Conservation (phyloP, 768 basidiomycete species). For the Polyporus arcularius region DNA sequence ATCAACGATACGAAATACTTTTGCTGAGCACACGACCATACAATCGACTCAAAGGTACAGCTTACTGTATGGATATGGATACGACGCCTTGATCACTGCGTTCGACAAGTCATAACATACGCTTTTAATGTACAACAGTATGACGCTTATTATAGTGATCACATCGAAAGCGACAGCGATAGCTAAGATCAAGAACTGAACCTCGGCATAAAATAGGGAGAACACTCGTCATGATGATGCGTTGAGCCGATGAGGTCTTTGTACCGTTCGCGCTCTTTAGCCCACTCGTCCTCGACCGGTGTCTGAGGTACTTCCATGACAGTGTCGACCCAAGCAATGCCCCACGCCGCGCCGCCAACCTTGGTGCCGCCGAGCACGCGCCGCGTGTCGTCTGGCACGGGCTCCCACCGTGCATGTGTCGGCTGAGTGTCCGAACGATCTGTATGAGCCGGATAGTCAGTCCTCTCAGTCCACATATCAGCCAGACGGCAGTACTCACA, state of each 20-base stretch:
- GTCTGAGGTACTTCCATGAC: slow-evolving; percentile 27
- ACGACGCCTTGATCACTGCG: too few species aligned
- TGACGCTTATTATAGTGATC: too few species aligned
- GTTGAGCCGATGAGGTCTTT: slow-evolving; percentile 1
- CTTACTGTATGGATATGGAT: too few species aligned
- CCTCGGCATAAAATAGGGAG: too few species aligned
- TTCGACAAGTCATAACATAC: too few species aligned
- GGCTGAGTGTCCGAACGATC: slow-evolving; percentile 83
- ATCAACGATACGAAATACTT: too few species aligned
- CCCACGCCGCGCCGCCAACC: slow-evolving; percentile 81
- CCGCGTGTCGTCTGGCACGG: slow-evolving; percentile 49
- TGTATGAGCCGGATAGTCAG: slow-evolving; percentile 30
- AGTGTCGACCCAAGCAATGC: slow-evolving; percentile 73
- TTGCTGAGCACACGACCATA: too few species aligned
- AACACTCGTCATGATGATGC: not conserved
- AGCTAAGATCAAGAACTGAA: too few species aligned
- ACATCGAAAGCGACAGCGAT: too few species aligned
- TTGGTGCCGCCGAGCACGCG: slow-evolving; percentile 68
- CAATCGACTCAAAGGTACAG: too few species aligned
- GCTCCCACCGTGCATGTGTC: slow-evolving; percentile 61
- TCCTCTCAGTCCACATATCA: not conserved
- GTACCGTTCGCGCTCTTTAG: slow-evolving; percentile 6
- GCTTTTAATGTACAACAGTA: too few species aligned
- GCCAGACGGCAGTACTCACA: slow-evolving; percentile 43
- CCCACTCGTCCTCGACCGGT: slow-evolving; percentile 6